Evolutionary conservation across 2,329 filamentous ascomycete species (phyloP), one percentile per base, ranked within the genome.

Genomic region (Botrytis galanthina): DNA sequence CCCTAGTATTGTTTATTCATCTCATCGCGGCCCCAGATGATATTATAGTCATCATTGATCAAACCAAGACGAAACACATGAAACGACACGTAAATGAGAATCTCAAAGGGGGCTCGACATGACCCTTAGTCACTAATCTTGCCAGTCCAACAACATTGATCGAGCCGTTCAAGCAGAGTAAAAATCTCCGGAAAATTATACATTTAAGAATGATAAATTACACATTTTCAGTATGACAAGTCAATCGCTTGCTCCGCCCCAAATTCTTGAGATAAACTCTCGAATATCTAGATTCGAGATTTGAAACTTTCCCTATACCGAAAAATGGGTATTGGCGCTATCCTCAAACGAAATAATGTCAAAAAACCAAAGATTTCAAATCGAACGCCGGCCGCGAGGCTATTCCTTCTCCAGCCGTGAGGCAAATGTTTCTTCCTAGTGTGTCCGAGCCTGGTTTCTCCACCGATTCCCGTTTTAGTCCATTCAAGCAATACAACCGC

Each of bases 381-480:
- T 70, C n/a, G 20, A 73, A 70, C 66, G 71, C 71, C 71, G 71
- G 71, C 71, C 71, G 71, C 22, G 66, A 73, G 64, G 71, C 71
- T 70, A 54, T 72, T 44, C 62, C 20, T 70, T 62, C 59, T 70
- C 71, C 37, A 67, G 71, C 71, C 71, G 71, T 70, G 71, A 73
- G 71, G 71, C 71, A 73, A 35, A 70, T 70, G 22, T 44, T 48
- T 57, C 48, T 54, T 60, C 39, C n/a, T 44, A 29, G 16, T 60
- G 12, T 69, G 32, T 68, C n/a, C 18, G 35, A 68, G 66, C 66
- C 48, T 68, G 37, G 5, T 32, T 66, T 68, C 48, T 68, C 66
- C 37, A 42, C 48, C 32, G 35, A 29, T 57, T 29, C 29, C 66
- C 48, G 22, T 54, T 57, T 51, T 32, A 57, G 48, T 32, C 66